These are phyloP conservation scores for Protomyces arabidopsidicola DNA, from an alignment of 1,139 yeast genomes.

Conservation along the genomic window DNA sequence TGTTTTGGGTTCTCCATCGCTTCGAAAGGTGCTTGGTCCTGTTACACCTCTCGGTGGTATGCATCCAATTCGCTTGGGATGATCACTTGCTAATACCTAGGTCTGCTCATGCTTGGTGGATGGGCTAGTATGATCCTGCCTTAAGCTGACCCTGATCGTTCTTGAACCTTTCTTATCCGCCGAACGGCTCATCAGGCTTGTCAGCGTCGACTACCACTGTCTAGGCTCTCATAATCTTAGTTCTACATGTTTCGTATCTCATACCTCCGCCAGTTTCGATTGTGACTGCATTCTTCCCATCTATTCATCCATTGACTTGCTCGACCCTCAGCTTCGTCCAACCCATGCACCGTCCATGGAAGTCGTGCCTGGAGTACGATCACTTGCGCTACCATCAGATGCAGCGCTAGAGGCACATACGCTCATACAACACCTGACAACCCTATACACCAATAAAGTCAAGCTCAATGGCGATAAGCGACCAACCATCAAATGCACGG, in stretches of 20 bases:
- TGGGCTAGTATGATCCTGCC: not conserved
- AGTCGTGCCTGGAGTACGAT: not conserved
- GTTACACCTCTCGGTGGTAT: slow-evolving; percentile 28
- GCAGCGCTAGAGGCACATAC: not conserved
- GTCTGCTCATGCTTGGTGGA: not conserved
- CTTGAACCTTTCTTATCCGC: too few relatives aligned
- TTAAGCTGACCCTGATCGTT: not conserved
- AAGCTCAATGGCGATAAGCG: slow-evolving; percentile 26
- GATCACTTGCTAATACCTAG: not conserved
- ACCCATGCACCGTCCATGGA: not conserved
- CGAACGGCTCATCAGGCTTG: too few relatives aligned
- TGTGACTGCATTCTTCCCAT: not conserved
- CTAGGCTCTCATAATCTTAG: too few relatives aligned
- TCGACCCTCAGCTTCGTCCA: not conserved
- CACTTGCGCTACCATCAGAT: not conserved
- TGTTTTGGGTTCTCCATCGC: slow-evolving; percentile 8
- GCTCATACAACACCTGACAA: not conserved
- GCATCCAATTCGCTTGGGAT: not conserved
- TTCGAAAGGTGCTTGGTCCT: slow-evolving; percentile 24
- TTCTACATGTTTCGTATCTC: too few relatives aligned
- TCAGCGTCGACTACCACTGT: too few relatives aligned
- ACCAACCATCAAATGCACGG: slow-evolving; percentile 21
- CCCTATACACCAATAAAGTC: slow-evolving; percentile 4
- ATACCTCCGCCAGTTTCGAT: not conserved
- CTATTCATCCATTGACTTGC: not conserved